phyloP scores from a whole-genome alignment of 2,329 filamentous ascomycete genomes.

The Fusarium coffeatum region DNA sequence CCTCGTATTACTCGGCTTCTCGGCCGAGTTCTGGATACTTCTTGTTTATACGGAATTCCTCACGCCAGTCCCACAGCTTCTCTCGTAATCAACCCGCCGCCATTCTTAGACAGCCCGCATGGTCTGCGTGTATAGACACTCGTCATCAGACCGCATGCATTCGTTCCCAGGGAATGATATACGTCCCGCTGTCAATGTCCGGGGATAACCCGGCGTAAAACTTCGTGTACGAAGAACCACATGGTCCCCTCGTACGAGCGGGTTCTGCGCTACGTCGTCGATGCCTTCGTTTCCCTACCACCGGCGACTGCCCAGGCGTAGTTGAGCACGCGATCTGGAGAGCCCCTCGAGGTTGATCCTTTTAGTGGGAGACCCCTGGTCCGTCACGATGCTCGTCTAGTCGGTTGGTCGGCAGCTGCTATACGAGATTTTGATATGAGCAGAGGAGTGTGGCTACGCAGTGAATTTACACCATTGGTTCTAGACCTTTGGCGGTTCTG shows the following conservation, averaged over 20 bases:
- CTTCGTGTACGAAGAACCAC: constrained; percentile 52
- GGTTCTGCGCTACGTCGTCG: constrained; percentile 50
- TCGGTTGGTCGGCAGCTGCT: constrained; percentile 31
- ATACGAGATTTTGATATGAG: constrained; percentile 51
- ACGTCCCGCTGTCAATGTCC: constrained; percentile 50
- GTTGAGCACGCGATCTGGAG: constrained; percentile 45
- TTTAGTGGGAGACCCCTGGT: constrained; percentile 42
- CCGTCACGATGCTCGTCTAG: constrained; percentile 47
- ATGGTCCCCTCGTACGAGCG: constrained; percentile 43
- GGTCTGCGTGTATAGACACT: constrained; percentile 40
- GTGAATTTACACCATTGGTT: constrained; percentile 51
- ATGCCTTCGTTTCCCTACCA: constrained; percentile 42
- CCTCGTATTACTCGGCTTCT: constrained; percentile 20
- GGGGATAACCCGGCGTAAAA: constrained; percentile 55
- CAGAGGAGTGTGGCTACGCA: constrained; percentile 51
- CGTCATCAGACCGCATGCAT: constrained; percentile 33
- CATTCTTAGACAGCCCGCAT: constrained; percentile 37
- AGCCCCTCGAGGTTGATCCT: constrained; percentile 47
- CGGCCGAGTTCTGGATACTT: constrained; percentile 14
- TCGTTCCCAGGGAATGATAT: constrained; percentile 50
- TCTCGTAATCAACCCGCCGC: constrained; percentile 45
- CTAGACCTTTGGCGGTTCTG: constrained; percentile 48
- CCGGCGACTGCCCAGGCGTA: constrained; percentile 29
- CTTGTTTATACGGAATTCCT: constrained; percentile 26
- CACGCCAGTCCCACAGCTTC: constrained; percentile 49